Conservation (phyloP, 2,329 filamentous ascomycete genomes). For the Zasmidium cellare region DNA sequence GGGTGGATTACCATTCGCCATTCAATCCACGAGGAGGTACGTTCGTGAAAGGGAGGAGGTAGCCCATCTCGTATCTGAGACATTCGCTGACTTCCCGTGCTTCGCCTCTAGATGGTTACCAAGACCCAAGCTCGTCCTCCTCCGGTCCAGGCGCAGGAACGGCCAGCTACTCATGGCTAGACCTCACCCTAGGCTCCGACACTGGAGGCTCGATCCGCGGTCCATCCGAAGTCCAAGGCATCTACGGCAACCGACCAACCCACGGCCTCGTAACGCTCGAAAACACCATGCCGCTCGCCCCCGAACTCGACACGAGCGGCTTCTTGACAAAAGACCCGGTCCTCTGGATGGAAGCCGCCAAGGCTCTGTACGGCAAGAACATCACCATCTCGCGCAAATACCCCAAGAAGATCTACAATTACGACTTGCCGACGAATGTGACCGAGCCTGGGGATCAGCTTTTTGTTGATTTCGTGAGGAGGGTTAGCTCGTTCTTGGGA, state of each 20-base stretch:
- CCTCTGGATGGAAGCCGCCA: slow-evolving; percentile 45
- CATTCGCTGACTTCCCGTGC: too few species aligned
- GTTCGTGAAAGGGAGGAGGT: too few species aligned
- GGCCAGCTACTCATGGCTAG: slow-evolving; percentile 50
- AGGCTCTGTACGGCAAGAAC: slow-evolving; percentile 47
- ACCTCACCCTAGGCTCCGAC: slow-evolving; percentile 52
- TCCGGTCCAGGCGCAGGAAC: slow-evolving; percentile 48
- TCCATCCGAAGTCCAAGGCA: slow-evolving; percentile 50
- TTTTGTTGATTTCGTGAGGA: slow-evolving; percentile 45
- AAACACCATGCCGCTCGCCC: slow-evolving; percentile 51
- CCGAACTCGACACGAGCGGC: slow-evolving; percentile 50
- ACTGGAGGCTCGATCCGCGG: slow-evolving; percentile 53
- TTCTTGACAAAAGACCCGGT: slow-evolving; percentile 48
- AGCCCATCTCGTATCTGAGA: too few species aligned
- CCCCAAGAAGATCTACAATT: slow-evolving; percentile 43
- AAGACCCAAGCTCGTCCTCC: slow-evolving; percentile 48
- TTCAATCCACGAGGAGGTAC: slow-evolving; percentile 39
- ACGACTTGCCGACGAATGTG: slow-evolving; percentile 44
- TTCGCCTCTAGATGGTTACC: slow-evolving; percentile 16
- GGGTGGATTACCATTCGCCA: slow-evolving; percentile 44
- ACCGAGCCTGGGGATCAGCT: slow-evolving; percentile 39
- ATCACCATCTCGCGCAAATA: slow-evolving; percentile 45
- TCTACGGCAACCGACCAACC: slow-evolving; percentile 53
- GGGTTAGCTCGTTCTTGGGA: slow-evolving; percentile 45
- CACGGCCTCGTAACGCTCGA: slow-evolving; percentile 49